Evolutionary conservation across 2,329 filamentous ascomycete genomes (phyloP).

Genomic region (Thelonectria discophora): DNA sequence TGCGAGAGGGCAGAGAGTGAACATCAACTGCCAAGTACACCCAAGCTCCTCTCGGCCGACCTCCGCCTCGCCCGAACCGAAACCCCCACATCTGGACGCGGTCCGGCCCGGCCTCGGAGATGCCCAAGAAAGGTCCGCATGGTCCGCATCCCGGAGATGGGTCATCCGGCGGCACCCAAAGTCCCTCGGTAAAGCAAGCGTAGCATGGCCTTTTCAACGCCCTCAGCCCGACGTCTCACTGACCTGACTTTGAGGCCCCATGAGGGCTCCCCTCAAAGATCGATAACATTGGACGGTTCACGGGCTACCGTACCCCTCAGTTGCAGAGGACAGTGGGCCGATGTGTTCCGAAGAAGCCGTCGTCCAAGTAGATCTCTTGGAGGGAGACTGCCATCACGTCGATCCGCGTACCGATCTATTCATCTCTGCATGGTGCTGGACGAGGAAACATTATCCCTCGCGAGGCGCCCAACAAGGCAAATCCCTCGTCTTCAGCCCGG

Average conservation of each 20-base stretch:
- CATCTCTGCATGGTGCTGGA: neutral
- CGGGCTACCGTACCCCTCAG: conserved; percentile 9
- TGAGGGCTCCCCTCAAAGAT: neutral
- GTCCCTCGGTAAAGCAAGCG: neutral
- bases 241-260: conserved; percentile 5
- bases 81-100: neutral
- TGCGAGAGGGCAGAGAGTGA: no score
- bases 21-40: neutral
- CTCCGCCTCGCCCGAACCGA: conserved; percentile 1
- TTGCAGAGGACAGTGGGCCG: conserved; percentile 5
- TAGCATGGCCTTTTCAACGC: neutral
- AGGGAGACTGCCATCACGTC: conserved; percentile 1
- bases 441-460: neutral
- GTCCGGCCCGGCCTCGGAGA: neutral
- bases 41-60: neutral
- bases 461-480: conserved; percentile 29
- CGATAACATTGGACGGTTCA: neutral
- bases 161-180: neutral
- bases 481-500: conserved; percentile 29
- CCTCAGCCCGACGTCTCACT: conserved; percentile 1
- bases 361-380: neutral
- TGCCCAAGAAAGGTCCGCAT: neutral
- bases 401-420: conserved; percentile 10
- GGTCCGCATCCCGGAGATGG: no score
- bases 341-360: neutral